A percentile compares a stretch with the other conserved stretches of the same genome.
These are phyloP conservation scores for Oryza rufipogon DNA, from an alignment of 176 grass and related monocot species.

Conservation along the genomic window DNA sequence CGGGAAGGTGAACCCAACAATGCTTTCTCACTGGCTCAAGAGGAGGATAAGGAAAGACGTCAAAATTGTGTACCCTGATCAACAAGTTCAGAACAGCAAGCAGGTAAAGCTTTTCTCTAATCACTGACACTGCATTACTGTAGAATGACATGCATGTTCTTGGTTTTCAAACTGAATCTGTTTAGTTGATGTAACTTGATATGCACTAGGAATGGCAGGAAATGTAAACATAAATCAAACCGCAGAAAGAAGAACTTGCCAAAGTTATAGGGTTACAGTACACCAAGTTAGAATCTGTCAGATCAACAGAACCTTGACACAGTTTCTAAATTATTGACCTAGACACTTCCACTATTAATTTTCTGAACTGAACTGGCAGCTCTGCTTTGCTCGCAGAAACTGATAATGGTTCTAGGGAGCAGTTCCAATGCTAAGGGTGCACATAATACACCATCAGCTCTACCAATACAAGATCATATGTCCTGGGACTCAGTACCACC, in stretches of 20 bases:
- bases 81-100: neutral
- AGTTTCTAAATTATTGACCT: neutral
- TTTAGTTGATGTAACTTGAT: neutral
- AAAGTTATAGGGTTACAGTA: neutral
- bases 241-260: neutral
- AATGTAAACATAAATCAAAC: neutral
- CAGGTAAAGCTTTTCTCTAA: conserved; percentile 29
- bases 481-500: conserved; percentile 18
- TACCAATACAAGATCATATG: conserved; percentile 25
- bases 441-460: conserved; percentile 46
- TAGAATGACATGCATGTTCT: conserved; percentile 2
- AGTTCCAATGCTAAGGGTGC: neutral
- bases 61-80: conserved; percentile 31
- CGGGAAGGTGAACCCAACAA: conserved; percentile 38
- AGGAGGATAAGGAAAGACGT: conserved; percentile 44
- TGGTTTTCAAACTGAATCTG: neutral
- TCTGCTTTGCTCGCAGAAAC: conserved; percentile 42
- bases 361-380: neutral
- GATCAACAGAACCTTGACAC: neutral
- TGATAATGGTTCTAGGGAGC: conserved; percentile 36
- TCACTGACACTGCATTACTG: neutral
- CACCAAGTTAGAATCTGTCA: neutral
- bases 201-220: neutral
- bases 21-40: conserved; percentile 47
- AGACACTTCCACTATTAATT: neutral